A percentile compares a stretch with the other conserved stretches of the same genome.
phyloP scores from a whole-genome alignment of 345 rosid genomes.

The Laguncularia racemosa region DNA sequence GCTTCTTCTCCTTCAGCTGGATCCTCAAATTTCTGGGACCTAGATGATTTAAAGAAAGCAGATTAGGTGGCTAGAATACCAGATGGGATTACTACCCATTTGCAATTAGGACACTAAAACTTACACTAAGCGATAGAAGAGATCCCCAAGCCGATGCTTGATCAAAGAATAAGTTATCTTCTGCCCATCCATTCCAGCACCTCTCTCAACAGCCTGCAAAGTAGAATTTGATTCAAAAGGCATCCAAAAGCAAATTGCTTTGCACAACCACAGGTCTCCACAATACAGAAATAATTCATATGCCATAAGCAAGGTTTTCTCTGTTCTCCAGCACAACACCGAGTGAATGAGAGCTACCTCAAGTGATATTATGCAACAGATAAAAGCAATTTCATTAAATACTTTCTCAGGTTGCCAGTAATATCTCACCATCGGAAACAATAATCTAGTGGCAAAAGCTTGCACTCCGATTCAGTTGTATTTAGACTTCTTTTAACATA shows the following conservation, averaged over 20 bases:
- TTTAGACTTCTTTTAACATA: no score
- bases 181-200: slow-evolving; percentile 98
- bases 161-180: slow-evolving; percentile 84
- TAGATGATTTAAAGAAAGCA: slow-evolving; percentile 18
- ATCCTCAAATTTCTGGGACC: slow-evolving; percentile 97
- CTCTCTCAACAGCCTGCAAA: slow-evolving; percentile 91
- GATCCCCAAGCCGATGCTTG: slow-evolving; percentile 97
- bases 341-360: no score
- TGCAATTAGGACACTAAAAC: slow-evolving; percentile 6
- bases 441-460: no score
- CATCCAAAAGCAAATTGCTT: neutral
- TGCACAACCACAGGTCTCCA: no score
- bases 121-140: slow-evolving; percentile 92
- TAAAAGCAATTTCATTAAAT: neutral
- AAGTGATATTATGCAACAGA: no score
- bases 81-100: neutral
- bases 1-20: slow-evolving; percentile 96
- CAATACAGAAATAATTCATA: no score
- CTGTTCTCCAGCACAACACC: no score
- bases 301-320: no score
- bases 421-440: no score
- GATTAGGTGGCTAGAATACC: slow-evolving; percentile 3
- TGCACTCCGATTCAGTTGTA: no score
- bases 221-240: neutral
- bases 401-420: no score